A percentile compares a stretch with the other conserved stretches of the same genome.
Evolutionary conservation across 75 land plant species (phyloP).

Genomic region (Pinus taeda): DNA sequence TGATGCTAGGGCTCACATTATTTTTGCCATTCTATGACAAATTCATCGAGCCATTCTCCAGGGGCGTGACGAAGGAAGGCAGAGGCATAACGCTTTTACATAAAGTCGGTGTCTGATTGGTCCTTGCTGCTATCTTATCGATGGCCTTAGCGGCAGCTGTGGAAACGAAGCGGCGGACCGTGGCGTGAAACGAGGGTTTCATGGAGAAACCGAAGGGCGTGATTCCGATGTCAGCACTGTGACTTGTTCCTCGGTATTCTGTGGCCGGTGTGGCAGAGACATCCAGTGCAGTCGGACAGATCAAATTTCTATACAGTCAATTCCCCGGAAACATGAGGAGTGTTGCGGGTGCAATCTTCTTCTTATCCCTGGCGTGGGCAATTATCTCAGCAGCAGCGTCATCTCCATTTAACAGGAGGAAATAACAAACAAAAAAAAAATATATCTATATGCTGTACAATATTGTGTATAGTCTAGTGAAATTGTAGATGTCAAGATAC

Average conservation of each 20-base stretch:
- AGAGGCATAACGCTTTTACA: constrained; percentile 58
- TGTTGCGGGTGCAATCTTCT: constrained; percentile 57
- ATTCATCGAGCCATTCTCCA: constrained; percentile 36
- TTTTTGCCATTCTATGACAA: constrained; percentile 70
- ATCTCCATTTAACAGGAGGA: constrained; percentile 16
- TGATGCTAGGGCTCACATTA: constrained; percentile 37
- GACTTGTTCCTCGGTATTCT: constrained; percentile 51
- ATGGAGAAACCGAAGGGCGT: not conserved
- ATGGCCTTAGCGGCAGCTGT: constrained; percentile 61
- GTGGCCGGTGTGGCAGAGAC: constrained; percentile 61
- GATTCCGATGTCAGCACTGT: constrained; percentile 35
- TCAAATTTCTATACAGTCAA: not conserved
- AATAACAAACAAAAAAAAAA: constrained; percentile 1
- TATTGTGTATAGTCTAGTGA: no score
- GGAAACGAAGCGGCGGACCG: constrained; percentile 36
- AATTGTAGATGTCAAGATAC: no score
- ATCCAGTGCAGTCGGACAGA: constrained; percentile 14
- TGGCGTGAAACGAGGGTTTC: constrained; percentile 18
- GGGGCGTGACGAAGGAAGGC: constrained; percentile 29
- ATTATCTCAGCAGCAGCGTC: constrained; percentile 59
- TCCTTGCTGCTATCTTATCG: constrained; percentile 40
- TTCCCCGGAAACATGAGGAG: constrained; percentile 75
- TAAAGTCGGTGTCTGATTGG: constrained; percentile 57
- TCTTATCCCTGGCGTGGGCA: constrained; percentile 39
- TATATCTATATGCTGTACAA: no score